Percentiles rank a stretch among this genome's conserved stretches.
Evolutionary conservation across 2,329 filamentous ascomycete genomes (phyloP).

Genomic region (Trichoderma harzianum): DNA sequence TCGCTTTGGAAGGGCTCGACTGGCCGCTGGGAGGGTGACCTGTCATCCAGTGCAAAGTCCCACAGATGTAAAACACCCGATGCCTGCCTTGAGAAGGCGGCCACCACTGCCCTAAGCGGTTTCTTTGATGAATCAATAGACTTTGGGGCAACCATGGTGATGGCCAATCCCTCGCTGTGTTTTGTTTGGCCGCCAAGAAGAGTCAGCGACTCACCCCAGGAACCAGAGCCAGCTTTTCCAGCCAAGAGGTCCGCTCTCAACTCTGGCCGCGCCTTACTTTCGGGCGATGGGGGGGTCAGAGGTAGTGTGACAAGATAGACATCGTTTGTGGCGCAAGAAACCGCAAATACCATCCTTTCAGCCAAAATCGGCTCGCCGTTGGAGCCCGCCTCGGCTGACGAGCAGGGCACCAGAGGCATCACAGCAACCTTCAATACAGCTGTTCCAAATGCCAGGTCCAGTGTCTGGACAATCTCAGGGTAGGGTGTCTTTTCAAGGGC

Average conservation of each 20-base stretch:
- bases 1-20: constrained; percentile 58
- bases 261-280: constrained; percentile 55
- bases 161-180: constrained; percentile 53
- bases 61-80: constrained; percentile 57
- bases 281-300: constrained; percentile 58
- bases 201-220: constrained; percentile 60
- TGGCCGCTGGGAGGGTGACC: constrained; percentile 28
- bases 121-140: constrained; percentile 37
- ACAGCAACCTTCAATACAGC: constrained; percentile 55
- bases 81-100: constrained; percentile 57
- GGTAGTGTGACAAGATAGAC: constrained; percentile 58
- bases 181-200: constrained; percentile 52
- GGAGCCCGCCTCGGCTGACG: constrained; percentile 48
- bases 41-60: constrained; percentile 51
- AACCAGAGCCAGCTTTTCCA: constrained; percentile 55
- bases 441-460: constrained; percentile 58
- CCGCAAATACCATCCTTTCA: constrained; percentile 58
- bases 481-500: constrained; percentile 47
- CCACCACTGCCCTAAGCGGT: constrained; percentile 50
- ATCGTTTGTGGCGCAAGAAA: constrained; percentile 56
- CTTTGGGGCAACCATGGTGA: constrained; percentile 48
- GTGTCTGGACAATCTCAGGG: constrained; percentile 55
- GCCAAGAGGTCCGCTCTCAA: constrained; percentile 49
- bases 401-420: constrained; percentile 47
- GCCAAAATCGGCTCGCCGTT: constrained; percentile 48